These are phyloP conservation scores for Phytophthora pini DNA, from an alignment of 352 stramenopile species.

Conservation along the genomic window DNA sequence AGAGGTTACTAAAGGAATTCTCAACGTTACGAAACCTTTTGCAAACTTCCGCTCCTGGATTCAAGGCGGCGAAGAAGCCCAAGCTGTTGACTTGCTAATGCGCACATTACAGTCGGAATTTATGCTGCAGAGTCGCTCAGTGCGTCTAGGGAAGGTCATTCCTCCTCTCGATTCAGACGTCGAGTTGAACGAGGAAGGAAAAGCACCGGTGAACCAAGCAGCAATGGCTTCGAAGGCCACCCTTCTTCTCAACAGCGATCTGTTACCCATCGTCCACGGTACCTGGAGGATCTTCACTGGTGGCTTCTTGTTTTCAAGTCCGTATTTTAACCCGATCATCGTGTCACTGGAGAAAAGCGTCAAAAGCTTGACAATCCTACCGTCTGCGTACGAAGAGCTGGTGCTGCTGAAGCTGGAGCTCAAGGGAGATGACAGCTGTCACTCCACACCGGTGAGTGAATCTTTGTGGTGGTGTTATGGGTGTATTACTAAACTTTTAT, in stretches of 20 bases:
- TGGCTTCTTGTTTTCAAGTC: conserved; percentile 67
- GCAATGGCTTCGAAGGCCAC: conserved; percentile 40
- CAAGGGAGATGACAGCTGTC: conserved; percentile 35
- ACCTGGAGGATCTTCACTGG: conserved; percentile 59
- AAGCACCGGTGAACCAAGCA: background rate
- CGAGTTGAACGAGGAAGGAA: conserved; percentile 1
- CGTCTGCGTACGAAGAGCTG: conserved; percentile 69
- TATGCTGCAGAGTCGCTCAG: conserved; percentile 59
- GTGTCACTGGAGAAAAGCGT: conserved; percentile 72
- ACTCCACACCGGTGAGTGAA: conserved; percentile 33
- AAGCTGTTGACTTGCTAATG: conserved; percentile 48
- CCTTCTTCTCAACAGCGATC: conserved; percentile 57
- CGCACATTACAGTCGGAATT: conserved; percentile 65
- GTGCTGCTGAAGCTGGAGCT: conserved; percentile 66
- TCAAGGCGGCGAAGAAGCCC: conserved; percentile 50
- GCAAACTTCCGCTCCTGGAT: conserved; percentile 73
- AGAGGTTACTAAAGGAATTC: background rate
- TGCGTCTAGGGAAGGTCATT: conserved; percentile 54
- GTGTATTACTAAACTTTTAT: background rate
- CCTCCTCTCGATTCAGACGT: conserved; percentile 42
- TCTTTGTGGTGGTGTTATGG: background rate
- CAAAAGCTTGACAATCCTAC: conserved; percentile 50
- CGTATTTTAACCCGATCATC: conserved; percentile 63
- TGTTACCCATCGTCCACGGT: conserved; percentile 51
- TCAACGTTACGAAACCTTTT: conserved; percentile 68